Evolutionary conservation across 257 asterid genomes (phyloP).

Genomic region (Handroanthus guayacan): DNA sequence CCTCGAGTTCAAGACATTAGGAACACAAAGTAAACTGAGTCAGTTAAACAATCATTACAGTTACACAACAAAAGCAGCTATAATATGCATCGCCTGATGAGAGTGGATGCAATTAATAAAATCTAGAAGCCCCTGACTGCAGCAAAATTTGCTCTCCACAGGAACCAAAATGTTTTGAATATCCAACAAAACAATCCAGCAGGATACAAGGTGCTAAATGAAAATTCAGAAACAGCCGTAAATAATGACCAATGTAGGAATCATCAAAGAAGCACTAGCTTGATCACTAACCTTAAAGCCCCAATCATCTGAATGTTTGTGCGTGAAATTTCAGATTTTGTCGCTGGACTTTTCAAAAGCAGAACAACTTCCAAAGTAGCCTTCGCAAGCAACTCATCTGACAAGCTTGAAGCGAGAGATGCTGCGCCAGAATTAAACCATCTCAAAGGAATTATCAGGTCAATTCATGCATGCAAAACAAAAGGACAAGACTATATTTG

Average conservation of each 20-base stretch:
- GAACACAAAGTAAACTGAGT: slow-evolving; percentile 4
- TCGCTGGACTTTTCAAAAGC: slow-evolving; percentile 64
- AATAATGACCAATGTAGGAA: slow-evolving; percentile 22
- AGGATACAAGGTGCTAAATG: slow-evolving; percentile 1
- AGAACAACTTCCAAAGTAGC: slow-evolving; percentile 85
- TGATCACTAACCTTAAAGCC: slow-evolving; percentile 75
- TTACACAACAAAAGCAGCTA: slow-evolving; percentile 1
- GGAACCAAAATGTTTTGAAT: slow-evolving; percentile 14
- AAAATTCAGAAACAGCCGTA: slow-evolving; percentile 18
- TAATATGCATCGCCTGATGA: neutral
- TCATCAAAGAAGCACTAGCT: slow-evolving; percentile 26
- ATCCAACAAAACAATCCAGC: slow-evolving; percentile 10
- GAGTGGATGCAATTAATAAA: neutral
- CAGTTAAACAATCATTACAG: neutral
- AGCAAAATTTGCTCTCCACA: slow-evolving; percentile 1
- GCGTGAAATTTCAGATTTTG: slow-evolving; percentile 86
- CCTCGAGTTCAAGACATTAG: slow-evolving; percentile 15
- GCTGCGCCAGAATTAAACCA: slow-evolving; percentile 59
- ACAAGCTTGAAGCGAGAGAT: slow-evolving; percentile 93
- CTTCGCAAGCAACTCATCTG: slow-evolving; percentile 94
- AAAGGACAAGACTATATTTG: slow-evolving; percentile 19
- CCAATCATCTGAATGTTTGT: slow-evolving; percentile 99
- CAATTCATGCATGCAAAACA: slow-evolving; percentile 6
- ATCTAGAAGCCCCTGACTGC: slow-evolving; percentile 13
- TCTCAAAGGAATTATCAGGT: slow-evolving; percentile 23